These are phyloP conservation scores for Penicillium sp. DNA, from an alignment of 2,329 filamentous ascomycete genomes.

Conservation along the genomic window DNA sequence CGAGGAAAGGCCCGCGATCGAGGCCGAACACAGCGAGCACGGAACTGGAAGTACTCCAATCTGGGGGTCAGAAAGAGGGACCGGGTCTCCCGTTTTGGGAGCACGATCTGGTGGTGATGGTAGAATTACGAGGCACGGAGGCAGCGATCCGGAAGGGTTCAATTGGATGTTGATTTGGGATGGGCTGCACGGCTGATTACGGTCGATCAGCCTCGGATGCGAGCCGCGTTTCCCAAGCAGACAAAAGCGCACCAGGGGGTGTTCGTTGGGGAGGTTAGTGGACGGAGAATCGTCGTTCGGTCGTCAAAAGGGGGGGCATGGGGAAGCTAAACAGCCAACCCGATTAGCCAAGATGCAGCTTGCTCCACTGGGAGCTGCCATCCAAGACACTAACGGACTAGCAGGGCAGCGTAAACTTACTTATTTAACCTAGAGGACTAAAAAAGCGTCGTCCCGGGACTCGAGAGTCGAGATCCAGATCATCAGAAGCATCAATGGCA, in stretches of 20 bases:
- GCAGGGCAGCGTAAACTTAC: background rate
- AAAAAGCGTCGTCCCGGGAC: background rate
- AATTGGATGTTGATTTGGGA: conserved; percentile 12
- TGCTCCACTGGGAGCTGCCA: conserved; percentile 36
- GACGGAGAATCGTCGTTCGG: background rate
- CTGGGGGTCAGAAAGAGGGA: background rate
- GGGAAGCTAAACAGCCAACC: conserved; percentile 33
- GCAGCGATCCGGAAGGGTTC: conserved; percentile 20
- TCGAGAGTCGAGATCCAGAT: background rate
- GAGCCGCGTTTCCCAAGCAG: conserved; percentile 14
- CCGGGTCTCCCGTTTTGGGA: background rate
- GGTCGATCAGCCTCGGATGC: conserved; percentile 28
- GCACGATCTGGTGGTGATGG: conserved; percentile 17
- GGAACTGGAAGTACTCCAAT: background rate
- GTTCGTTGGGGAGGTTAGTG: conserved; percentile 31
- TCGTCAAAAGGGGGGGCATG: conserved; percentile 22
- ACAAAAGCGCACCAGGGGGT: conserved; percentile 27
- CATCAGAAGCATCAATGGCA: background rate
- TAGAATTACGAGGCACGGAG: conserved; percentile 6
- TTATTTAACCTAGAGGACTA: background rate
- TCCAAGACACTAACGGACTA: conserved; percentile 20
- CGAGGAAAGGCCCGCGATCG: conserved; percentile 17
- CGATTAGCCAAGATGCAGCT: conserved; percentile 31
- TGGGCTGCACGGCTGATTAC: conserved; percentile 3
- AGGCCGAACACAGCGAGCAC: conserved; percentile 7